Conservation (phyloP, 2,329 filamentous ascomycete species). For the Amauroascus verrucosus region DNA sequence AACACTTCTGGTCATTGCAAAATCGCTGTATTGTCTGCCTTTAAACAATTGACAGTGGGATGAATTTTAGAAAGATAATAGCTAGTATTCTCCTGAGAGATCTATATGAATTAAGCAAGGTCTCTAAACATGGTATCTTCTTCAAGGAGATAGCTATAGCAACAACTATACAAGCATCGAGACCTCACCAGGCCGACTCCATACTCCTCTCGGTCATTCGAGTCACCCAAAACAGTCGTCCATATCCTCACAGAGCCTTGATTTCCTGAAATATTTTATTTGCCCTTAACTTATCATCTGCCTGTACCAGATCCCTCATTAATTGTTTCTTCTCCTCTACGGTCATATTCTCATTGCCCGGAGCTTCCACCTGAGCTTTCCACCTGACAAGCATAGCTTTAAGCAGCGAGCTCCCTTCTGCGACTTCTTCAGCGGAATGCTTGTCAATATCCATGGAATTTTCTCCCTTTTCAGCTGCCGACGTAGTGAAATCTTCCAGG, state of each 20-base stretch:
- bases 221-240: no score
- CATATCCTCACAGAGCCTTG: slow-evolving; percentile 32
- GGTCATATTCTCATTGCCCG: slow-evolving; percentile 46
- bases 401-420: slow-evolving; percentile 73
- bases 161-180: not conserved
- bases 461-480: slow-evolving; percentile 32
- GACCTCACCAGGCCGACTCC: not conserved
- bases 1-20: no score
- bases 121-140: not conserved
- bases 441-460: slow-evolving; percentile 26
- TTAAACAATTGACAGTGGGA: no score
- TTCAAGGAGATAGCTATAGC: not conserved
- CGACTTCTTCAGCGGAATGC: slow-evolving; percentile 75
- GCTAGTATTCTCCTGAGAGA: not conserved
- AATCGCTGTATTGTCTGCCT: no score
- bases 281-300: slow-evolving; percentile 53
- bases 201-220: no score
- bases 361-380: slow-evolving; percentile 64
- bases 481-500: slow-evolving; percentile 70
- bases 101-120: not conserved
- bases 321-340: slow-evolving; percentile 66
- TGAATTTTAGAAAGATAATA: not conserved
- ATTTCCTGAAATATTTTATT: slow-evolving; percentile 47
- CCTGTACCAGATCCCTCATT: slow-evolving; percentile 69
- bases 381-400: slow-evolving; percentile 75